phyloP scores from a whole-genome alignment of 768 basidiomycete genomes.

The Holtermanniella nyarrowii region DNA sequence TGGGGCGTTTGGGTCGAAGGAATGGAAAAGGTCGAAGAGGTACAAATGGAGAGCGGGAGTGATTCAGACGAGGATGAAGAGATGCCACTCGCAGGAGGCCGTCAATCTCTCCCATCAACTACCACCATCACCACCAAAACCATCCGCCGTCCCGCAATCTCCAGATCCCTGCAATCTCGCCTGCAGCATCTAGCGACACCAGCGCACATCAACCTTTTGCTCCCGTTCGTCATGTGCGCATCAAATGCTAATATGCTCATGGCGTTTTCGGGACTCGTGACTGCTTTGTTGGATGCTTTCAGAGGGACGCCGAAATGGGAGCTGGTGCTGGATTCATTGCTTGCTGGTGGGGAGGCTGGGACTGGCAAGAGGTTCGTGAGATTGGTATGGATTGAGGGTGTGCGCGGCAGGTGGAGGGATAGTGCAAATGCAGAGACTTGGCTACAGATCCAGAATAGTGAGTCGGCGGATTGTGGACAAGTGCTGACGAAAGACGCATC shows the following conservation, averaged over 20 bases:
- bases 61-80: constrained; percentile 20
- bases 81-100: constrained; percentile 1
- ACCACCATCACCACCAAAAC: constrained; percentile 47
- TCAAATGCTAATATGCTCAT: constrained; percentile 40
- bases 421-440: constrained; percentile 9
- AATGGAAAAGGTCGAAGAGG: constrained; percentile 12
- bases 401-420: constrained; percentile 25
- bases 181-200: constrained; percentile 51
- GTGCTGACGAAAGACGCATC: constrained; percentile 13
- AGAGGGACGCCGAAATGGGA: constrained; percentile 51
- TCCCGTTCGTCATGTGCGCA: constrained; percentile 42
- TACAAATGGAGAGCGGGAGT: constrained; percentile 4
- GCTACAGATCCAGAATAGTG: constrained; percentile 38
- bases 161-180: constrained; percentile 50
- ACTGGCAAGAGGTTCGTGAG: constrained; percentile 39
- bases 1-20: constrained; percentile 39
- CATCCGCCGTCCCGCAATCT: constrained; percentile 11
- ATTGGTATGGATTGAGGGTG: constrained; percentile 54
- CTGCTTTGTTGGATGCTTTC: constrained; percentile 51
- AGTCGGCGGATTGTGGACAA: constrained; percentile 13
- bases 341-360: constrained; percentile 24
- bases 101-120: constrained; percentile 27
- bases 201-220: constrained; percentile 28
- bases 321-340: constrained; percentile 48
- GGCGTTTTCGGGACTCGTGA: constrained; percentile 53